Evolutionary conservation across 31 red algal genomes (phyloP), one percentile per base, ranked within the genome.

Genomic region (Pterothamnion heteromorphum): DNA sequence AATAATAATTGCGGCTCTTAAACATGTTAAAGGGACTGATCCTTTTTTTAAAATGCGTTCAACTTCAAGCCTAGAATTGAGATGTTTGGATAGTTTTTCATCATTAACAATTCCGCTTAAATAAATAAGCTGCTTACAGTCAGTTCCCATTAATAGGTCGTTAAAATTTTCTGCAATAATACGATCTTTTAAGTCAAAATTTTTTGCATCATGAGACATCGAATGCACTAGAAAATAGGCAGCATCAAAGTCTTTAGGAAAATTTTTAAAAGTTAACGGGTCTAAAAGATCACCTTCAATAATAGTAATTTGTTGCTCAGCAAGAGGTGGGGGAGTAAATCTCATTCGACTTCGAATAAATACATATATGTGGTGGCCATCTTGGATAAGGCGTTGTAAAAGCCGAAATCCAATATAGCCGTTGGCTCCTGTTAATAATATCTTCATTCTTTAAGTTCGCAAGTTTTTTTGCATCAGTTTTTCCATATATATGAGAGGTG

Each of bases 141-240:
- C 28, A 22, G 76, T 36, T 24, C 26, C 76, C 21, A 30, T 43
- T 27, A 43, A 23, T 28, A 33, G 37, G 74, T 36, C 30, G 27
- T n/a, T 33, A 91, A 84, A 84, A 74, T 91, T 91, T 22, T 27
- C 35, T 26, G 90, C 90, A 39, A n/a, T 43, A 33, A 43, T 44
- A 41, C 38, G 38, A n/a, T 39, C 22, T 80, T 91, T 74, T 21
- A 43, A 26, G 20, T 84, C 23, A n/a, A 35, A 28, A 36, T 39
- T 35, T 26, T 84, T 31, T 26, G 28, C 74, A 27, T 26, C 27
- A 41, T 34, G 28, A 22, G 34, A 35, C 90, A 91, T 91, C 32
- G 90, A 80, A 37, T 91, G 90, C 20, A 91, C 74, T 31, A 91
- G 74, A 43, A 85, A 91, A 44, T 86, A 91, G n/a, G 76, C 90